A percentile compares a stretch with the other conserved stretches of the same genome.
These are phyloP conservation scores for Paradendryphiella salina DNA, from an alignment of 2,329 filamentous ascomycete species.

Conservation along the genomic window DNA sequence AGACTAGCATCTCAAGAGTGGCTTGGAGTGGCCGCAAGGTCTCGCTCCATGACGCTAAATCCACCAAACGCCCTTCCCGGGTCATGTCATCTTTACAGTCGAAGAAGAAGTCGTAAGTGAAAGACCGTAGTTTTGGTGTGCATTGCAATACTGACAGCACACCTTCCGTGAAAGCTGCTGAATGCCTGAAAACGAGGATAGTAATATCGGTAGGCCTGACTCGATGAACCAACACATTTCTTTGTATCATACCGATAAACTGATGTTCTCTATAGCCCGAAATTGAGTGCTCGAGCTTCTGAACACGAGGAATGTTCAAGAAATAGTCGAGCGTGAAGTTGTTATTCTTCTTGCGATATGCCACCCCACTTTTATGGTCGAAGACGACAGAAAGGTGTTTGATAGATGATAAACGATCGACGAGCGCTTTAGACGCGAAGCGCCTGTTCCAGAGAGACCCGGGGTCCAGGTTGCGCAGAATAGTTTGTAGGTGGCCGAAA, in stretches of 20 bases:
- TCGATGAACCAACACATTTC: slow-evolving; percentile 1
- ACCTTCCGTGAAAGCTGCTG: slow-evolving; percentile 8
- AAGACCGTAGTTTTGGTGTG: slow-evolving; percentile 25
- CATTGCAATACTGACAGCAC: slow-evolving; percentile 15
- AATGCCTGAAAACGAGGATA: slow-evolving; percentile 26
- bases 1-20: slow-evolving; percentile 24
- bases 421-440: slow-evolving; percentile 14
- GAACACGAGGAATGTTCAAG: slow-evolving; percentile 20
- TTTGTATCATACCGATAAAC: background rate
- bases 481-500: slow-evolving; percentile 23
- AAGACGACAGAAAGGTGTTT: slow-evolving; percentile 25
- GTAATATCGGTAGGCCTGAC: slow-evolving; percentile 23
- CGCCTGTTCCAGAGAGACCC: slow-evolving; percentile 7
- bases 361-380: slow-evolving; percentile 20
- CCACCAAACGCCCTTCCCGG: slow-evolving; percentile 15
- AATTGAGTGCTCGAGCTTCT: slow-evolving; percentile 22
- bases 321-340: slow-evolving; percentile 16
- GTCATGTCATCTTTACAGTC: slow-evolving; percentile 12
- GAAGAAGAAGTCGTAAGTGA: slow-evolving; percentile 33
- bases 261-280: background rate
- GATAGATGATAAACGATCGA: slow-evolving; percentile 22
- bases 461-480: slow-evolving; percentile 22
- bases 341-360: slow-evolving; percentile 8
- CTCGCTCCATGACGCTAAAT: slow-evolving; percentile 24
- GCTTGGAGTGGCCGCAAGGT: slow-evolving; percentile 11